These are phyloP conservation scores for Fraxinus floribunda DNA, from an alignment of 305 asterid species.

Conservation along the genomic window DNA sequence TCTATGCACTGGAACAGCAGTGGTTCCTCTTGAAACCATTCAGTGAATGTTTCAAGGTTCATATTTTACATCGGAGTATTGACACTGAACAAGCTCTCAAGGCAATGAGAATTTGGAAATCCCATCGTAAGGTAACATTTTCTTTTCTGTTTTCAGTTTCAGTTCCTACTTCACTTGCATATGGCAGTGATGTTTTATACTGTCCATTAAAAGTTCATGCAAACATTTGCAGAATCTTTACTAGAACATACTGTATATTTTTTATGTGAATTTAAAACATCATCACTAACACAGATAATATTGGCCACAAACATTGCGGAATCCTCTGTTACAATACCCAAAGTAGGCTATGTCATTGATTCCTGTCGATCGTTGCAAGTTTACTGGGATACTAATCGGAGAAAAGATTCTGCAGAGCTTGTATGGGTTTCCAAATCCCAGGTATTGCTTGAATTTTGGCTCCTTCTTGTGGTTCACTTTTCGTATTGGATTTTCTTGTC, in stretches of 20 bases:
- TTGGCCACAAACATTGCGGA: constrained; percentile 97
- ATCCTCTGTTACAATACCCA: constrained; percentile 98
- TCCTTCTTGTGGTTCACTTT: constrained; percentile 13
- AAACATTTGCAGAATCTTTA: constrained; percentile 14
- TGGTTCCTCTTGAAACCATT: constrained; percentile 82
- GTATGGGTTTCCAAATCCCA: constrained; percentile 96
- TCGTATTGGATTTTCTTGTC: constrained; percentile 18
- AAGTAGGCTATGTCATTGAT: constrained; percentile 92
- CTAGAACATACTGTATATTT: constrained; percentile 4
- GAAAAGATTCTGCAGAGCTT: constrained; percentile 73
- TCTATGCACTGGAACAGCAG: constrained; percentile 79
- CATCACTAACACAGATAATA: constrained; percentile 57
- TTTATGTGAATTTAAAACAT: constrained; percentile 25
- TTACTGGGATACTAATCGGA: constrained; percentile 70
- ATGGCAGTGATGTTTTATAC: constrained; percentile 4
- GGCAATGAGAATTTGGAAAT: constrained; percentile 78
- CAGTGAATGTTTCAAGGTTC: constrained; percentile 62
- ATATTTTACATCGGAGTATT: constrained; percentile 86
- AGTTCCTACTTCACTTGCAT: constrained; percentile 10
- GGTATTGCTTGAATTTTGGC: constrained; percentile 42
- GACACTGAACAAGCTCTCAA: constrained; percentile 87
- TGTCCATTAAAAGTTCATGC: constrained; percentile 20
- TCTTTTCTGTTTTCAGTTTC: constrained; percentile 19
- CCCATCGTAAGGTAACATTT: constrained; percentile 76
- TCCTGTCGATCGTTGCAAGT: constrained; percentile 98